Evolutionary conservation across 805 yeast genomes (phyloP).

Genomic region (Candida qinlingensis): DNA sequence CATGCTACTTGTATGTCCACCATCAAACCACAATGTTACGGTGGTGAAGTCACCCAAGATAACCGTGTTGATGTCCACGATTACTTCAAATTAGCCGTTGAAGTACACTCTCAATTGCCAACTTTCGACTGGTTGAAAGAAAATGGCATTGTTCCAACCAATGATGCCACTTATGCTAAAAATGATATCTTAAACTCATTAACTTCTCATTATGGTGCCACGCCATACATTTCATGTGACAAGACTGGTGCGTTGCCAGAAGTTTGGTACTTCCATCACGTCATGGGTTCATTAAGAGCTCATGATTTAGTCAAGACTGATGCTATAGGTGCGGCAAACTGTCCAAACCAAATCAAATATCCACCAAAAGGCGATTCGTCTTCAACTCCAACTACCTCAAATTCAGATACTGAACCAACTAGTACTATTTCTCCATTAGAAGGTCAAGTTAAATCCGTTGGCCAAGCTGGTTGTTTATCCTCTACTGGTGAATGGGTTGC

Average conservation of each 20-base stretch:
- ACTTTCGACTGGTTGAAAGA: constrained; percentile 15
- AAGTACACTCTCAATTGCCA: constrained; percentile 8
- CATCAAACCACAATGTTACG: constrained; percentile 14
- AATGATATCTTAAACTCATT: constrained; percentile 7
- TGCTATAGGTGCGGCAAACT: neutral
- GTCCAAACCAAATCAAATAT: constrained; percentile 5
- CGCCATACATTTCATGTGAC: constrained; percentile 17
- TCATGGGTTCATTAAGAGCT: neutral
- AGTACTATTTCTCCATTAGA: neutral
- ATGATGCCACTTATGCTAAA: constrained; percentile 8
- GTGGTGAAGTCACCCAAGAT: constrained; percentile 3
- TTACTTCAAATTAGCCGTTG: constrained; percentile 11
- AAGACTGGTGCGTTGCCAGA: constrained; percentile 10
- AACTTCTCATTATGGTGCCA: constrained; percentile 8
- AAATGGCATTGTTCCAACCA: constrained; percentile 14
- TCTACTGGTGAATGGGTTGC: constrained; percentile 76
- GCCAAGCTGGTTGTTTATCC: constrained; percentile 65
- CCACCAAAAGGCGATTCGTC: constrained; percentile 1
- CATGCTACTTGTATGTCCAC: constrained; percentile 20
- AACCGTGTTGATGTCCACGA: constrained; percentile 11
- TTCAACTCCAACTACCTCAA: neutral
- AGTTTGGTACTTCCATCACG: constrained; percentile 16
- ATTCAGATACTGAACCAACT: neutral
- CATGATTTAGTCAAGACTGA: constrained; percentile 1
- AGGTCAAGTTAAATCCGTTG: constrained; percentile 41